phyloP scores from a whole-genome alignment of 192 early-diverging fungal species.

The Gonapodya sp. region DNA sequence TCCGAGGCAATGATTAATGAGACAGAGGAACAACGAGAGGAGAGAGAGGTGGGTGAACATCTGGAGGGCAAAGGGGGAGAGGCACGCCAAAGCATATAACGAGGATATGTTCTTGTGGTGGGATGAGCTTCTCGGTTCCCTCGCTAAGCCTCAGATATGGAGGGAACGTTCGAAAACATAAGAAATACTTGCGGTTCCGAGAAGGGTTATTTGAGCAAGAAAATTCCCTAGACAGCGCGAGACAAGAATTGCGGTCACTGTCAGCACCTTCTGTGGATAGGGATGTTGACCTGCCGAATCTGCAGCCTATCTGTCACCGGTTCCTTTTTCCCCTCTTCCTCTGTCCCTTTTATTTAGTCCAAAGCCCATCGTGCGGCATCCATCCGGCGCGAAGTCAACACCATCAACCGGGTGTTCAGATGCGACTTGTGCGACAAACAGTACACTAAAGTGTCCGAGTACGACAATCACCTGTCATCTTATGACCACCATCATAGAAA shows the following conservation, averaged over 20 bases:
- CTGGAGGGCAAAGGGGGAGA: no score
- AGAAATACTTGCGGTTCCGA: not conserved
- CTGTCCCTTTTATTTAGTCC: slow-evolving; percentile 18
- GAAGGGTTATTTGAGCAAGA: not conserved
- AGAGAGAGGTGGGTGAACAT: slow-evolving; percentile 40
- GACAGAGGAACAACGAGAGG: slow-evolving; percentile 38
- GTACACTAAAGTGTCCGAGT: slow-evolving; percentile 63
- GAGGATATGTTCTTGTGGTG: not conserved
- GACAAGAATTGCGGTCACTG: no score
- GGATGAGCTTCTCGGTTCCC: no score
- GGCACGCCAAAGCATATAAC: slow-evolving; percentile 2
- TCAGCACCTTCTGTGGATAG: no score
- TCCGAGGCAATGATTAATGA: slow-evolving; percentile 58
- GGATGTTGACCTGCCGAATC: no score
- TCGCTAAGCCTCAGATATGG: no score
- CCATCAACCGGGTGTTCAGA: slow-evolving; percentile 55
- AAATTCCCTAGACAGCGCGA: no score
- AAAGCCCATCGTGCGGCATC: slow-evolving; percentile 33
- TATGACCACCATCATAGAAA: slow-evolving; percentile 76
- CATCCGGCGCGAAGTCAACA: slow-evolving; percentile 50
- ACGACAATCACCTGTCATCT: slow-evolving; percentile 61
- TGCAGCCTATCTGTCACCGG: not conserved
- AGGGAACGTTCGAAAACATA: not conserved
- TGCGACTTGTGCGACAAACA: slow-evolving; percentile 72
- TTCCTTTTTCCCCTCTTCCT: not conserved